Evolutionary conservation across 1,284 basidiomycete genomes (phyloP), one percentile per base, ranked within the genome.

Genomic region (Puccinia horiana): DNA sequence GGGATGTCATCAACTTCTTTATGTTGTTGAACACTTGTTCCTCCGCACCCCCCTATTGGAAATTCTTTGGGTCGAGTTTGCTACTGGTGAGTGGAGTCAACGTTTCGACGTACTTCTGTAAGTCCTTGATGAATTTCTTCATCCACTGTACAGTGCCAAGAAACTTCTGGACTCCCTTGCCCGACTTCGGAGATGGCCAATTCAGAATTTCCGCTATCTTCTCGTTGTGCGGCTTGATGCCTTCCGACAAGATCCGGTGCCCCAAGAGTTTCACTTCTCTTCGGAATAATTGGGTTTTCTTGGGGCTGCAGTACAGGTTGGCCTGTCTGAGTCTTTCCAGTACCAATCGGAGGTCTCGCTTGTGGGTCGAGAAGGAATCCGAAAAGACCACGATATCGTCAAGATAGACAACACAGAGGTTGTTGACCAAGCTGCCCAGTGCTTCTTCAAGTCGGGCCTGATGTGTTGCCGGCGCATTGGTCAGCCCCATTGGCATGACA

Each of bases 401-500:
- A 23, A 69, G 37, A 69, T 69, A 69, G 32, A 69, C 65, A 8
- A 69, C 65, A n/a, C n/a, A n/a, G 35, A 23, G 23, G 23, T 58
- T 58, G 56, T 32, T 32, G 23, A 58, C 23, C 56, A 58, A 42
- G 18, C 40, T 26, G 73, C 67, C 67, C 23, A 70, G 40, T 1
- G 78, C 83, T 42, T 83, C 78, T 69, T 84, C 83, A 8, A 84
- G 49, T 2, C 76, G 67, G 1, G 32, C 37, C 23, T 58, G 56
- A 44, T 88, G 87, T 0, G 86, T 87, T 0, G 88, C 84, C 0
- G 88, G 56, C 23, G 56, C 20, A n/a, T 58, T 58, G 6, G 56
- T 81, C 23, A 86, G 83, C 0, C 88, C 88, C 83, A 87, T 86
- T 0, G 88, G 88, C 88, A 89, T n/a, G n/a, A n/a, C n/a, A n/a